Evolutionary conservation across 805 yeast species (phyloP), one percentile per base, ranked within the genome.

Genomic region (Saturnispora quitensis): DNA sequence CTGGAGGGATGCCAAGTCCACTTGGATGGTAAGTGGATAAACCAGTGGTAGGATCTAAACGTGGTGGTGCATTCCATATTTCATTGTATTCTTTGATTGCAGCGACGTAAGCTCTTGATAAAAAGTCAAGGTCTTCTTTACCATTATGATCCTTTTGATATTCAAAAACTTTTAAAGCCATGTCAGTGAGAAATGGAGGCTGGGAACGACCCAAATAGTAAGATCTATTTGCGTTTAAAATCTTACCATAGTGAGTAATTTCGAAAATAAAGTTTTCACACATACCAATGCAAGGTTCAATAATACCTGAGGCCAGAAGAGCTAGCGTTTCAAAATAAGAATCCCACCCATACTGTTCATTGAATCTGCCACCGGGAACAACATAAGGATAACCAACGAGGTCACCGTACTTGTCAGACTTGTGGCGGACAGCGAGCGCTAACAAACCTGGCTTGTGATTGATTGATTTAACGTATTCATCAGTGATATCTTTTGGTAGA

Each of bases 321-420:
- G 98, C 99, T 24, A 89, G 67, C 0, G 93, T 79, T 63, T 84
- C 89, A 84, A 93, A 86, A 63, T 93, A 91, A 2, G 97, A 89
- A 66, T 91, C 99, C 99, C 99, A 91, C 15, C 98, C 99, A 62
- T 93, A 91, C 53, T 89, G 76, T 69, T 91, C 99, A 69, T 93
- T 93, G 69, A 91, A 91, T 56, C 99, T 74, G 22, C 99, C 98
- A 17, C 99, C 99, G 1, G 99, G 99, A 24, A 91, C 98, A 17
- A 88, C 86, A 66, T 91, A 91, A 0, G 96, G 96, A 61, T 77
- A 81, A 20, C 89, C 88, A 40, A 76, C 72, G 40, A 64, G 53
- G 51, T 65, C 67, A 8, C 56, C 67, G 48, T 62, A 62, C 46
- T 70, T 49, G 33, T 60, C 62, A 4, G 63, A 56, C 36, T 53